Conservation (phyloP, 2,329 filamentous ascomycete species). For the Aspergillus fructus region DNA sequence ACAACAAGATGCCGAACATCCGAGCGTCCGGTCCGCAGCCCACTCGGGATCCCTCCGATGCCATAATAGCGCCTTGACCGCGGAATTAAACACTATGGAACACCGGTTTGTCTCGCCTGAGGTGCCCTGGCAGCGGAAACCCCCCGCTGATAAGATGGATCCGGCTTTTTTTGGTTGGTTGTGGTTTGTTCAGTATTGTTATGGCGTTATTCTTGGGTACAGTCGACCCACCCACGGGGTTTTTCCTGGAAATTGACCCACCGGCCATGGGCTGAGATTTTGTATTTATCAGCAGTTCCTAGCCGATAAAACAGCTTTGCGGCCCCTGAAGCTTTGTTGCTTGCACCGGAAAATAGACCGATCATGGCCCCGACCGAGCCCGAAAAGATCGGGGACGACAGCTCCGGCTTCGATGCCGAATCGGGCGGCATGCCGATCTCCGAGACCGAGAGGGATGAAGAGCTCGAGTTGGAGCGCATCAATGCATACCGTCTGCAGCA, state of each 20-base stretch:
- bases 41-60: background rate
- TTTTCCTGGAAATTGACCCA: background rate
- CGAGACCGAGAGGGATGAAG: background rate
- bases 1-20: background rate
- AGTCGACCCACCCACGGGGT: conserved; percentile 1
- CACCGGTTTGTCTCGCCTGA: no score
- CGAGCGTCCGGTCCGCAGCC: background rate
- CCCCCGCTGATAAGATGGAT: conserved; percentile 2
- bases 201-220: background rate
- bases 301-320: no score
- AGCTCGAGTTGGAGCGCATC: conserved; percentile 18
- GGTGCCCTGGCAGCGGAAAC: background rate
- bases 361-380: background rate
- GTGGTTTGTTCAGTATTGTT: background rate
- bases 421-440: conserved; percentile 1
- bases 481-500: conserved; percentile 20
- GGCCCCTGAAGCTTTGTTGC: background rate
- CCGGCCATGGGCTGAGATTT: background rate
- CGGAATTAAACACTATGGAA: background rate
- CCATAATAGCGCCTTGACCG: background rate
- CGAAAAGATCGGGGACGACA: conserved; percentile 2
- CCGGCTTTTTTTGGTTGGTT: background rate
- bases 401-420: conserved; percentile 6
- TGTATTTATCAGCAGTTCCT: background rate
- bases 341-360: background rate